Conservation (phyloP, 148 eudicot species). For the Tetragonia tetragonoides region DNA sequence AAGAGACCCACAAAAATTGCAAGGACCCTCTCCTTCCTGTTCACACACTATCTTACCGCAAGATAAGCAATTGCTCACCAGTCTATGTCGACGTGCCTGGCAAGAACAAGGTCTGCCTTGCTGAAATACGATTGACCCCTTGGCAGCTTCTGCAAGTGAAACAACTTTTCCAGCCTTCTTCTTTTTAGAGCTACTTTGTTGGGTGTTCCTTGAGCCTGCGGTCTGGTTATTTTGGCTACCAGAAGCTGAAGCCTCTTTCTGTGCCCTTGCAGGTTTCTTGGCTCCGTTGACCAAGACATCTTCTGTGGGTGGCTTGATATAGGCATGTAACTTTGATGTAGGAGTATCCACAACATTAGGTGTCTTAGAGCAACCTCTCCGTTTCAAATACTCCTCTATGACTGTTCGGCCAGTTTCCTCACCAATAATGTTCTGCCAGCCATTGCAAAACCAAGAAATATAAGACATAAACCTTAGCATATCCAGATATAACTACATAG, state of each 20-base stretch:
- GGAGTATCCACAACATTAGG: conserved; percentile 32
- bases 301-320: conserved; percentile 81
- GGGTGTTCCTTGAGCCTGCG: conserved; percentile 34
- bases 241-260: conserved; percentile 58
- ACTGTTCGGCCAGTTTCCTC: conserved; percentile 78
- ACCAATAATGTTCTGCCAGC: conserved; percentile 81
- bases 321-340: conserved; percentile 69
- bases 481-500: neutral
- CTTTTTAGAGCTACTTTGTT: conserved; percentile 60
- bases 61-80: conserved; percentile 91
- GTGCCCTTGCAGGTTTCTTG: conserved; percentile 54
- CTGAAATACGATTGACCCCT: conserved; percentile 86
- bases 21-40: conserved; percentile 99
- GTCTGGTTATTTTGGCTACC: conserved; percentile 39
- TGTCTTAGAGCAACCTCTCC: conserved; percentile 62
- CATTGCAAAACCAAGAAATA: neutral
- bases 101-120: conserved; percentile 96
- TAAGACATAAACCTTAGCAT: neutral
- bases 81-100: conserved; percentile 86
- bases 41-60: conserved; percentile 99
- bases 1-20: conserved; percentile 89
- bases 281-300: conserved; percentile 41
- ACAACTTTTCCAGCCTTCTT: conserved; percentile 79
- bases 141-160: conserved; percentile 96
- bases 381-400: conserved; percentile 72